These are phyloP conservation scores for Holtermannia corniformis DNA, from an alignment of 768 basidiomycete genomes.

Conservation along the genomic window DNA sequence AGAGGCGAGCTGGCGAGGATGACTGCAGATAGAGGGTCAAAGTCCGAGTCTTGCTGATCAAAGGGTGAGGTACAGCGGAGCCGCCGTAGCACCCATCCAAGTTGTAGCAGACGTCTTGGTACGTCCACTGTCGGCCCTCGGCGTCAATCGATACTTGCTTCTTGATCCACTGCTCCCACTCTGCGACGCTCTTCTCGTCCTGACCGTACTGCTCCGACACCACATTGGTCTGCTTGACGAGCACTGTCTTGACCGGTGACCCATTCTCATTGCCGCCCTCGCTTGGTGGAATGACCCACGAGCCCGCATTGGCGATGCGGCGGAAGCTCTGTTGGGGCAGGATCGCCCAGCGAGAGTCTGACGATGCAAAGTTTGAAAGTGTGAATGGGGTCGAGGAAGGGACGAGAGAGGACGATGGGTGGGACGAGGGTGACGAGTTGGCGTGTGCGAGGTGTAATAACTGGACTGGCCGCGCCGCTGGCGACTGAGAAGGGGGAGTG, in stretches of 20 bases:
- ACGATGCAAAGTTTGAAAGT: constrained; percentile 6
- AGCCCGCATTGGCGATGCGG: constrained; percentile 43
- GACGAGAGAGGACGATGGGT: constrained; percentile 6
- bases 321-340: constrained; percentile 51
- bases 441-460: constrained; percentile 24
- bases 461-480: constrained; percentile 22
- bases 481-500: constrained; percentile 9
- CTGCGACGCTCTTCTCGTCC: constrained; percentile 10
- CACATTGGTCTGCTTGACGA: constrained; percentile 66
- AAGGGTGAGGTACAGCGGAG: constrained; percentile 19
- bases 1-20: constrained; percentile 26
- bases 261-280: constrained; percentile 21
- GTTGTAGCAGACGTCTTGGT: constrained; percentile 33
- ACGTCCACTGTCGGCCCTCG: constrained; percentile 21
- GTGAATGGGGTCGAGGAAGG: constrained; percentile 15
- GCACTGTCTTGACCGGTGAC: constrained; percentile 42
- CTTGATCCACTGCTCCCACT: constrained; percentile 32
- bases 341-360: constrained; percentile 16
- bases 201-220: constrained; percentile 10
- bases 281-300: constrained; percentile 46
- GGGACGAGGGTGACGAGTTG: background rate
- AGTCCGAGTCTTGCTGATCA: constrained; percentile 9
- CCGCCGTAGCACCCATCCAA: constrained; percentile 18
- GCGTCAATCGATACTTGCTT: constrained; percentile 25
- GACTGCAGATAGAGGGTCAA: constrained; percentile 31